phyloP scores from a whole-genome alignment of 176 grass and related monocot species.

The Oropetium thomaeum region DNA sequence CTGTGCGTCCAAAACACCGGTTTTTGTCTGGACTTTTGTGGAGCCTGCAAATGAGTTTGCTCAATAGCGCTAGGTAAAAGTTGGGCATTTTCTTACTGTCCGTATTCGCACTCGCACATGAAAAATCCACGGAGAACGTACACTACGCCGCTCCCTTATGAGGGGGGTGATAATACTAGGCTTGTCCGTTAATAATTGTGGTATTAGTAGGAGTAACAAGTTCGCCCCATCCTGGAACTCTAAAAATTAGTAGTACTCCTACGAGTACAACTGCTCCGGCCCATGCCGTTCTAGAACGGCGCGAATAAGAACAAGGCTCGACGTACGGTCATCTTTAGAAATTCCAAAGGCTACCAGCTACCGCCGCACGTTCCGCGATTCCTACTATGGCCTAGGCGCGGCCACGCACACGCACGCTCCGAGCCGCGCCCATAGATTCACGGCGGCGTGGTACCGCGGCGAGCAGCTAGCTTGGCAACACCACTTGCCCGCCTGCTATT shows the following conservation, averaged over 20 bases:
- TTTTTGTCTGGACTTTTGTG: neutral
- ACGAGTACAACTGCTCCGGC: too few species aligned
- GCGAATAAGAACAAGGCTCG: neutral
- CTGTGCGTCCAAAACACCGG: neutral
- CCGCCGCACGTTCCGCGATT: neutral
- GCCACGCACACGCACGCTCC: neutral
- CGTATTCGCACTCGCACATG: neutral
- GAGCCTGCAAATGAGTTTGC: too few species aligned
- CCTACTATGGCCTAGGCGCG: neutral
- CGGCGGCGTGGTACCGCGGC: neutral
- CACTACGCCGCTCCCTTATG: too few species aligned
- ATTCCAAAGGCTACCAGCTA: conserved; percentile 4
- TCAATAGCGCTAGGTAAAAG: neutral
- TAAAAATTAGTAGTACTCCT: too few species aligned
- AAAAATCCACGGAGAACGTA: neutral
- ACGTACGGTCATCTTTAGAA: neutral
- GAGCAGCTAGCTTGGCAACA: too few species aligned
- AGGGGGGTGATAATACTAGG: neutral
- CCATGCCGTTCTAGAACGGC: conserved; percentile 24
- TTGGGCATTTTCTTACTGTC: neutral
- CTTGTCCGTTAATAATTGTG: too few species aligned
- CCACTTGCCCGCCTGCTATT: neutral
- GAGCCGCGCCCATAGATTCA: conserved; percentile 3
- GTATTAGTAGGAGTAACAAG: too few species aligned
- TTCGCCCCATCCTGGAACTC: too few species aligned